Percentiles rank a stretch among this genome's conserved stretches.
These are phyloP conservation scores for Chiua sp. DNA, from an alignment of 1,284 basidiomycete genomes.

Conservation along the genomic window DNA sequence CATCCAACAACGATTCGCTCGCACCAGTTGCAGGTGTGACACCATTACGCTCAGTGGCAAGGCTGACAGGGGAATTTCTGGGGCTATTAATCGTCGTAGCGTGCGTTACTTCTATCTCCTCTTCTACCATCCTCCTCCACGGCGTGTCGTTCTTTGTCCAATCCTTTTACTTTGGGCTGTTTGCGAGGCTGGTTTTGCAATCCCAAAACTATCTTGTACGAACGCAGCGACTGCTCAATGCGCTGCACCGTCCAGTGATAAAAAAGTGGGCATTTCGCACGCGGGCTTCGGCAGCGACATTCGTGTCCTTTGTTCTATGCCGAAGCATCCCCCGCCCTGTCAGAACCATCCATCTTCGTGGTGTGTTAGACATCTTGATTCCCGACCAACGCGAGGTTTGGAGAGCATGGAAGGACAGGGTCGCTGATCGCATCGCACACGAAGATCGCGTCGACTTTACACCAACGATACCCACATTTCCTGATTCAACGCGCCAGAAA, in stretches of 20 bases:
- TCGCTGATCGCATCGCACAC: conserved; percentile 22
- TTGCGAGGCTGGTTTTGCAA: conserved; percentile 19
- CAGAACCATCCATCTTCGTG: conserved; percentile 7
- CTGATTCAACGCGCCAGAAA: conserved; percentile 11
- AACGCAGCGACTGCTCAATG: neutral
- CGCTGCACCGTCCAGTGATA: conserved; percentile 11
- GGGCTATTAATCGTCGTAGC: conserved; percentile 12
- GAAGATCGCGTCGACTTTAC: conserved; percentile 18
- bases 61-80: conserved; percentile 16
- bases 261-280: conserved; percentile 21
- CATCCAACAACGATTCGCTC: conserved; percentile 3
- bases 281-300: no score
- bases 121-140: conserved; percentile 10
- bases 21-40: conserved; percentile 1
- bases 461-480: conserved; percentile 24
- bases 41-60: conserved; percentile 11
- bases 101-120: neutral
- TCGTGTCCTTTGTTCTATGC: conserved; percentile 12
- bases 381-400: conserved; percentile 21
- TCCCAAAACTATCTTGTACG: conserved; percentile 26
- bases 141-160: conserved; percentile 15
- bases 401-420: conserved; percentile 22
- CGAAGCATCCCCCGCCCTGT: conserved; percentile 17
- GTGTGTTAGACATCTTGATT: conserved; percentile 19
- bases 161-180: conserved; percentile 18